These are phyloP conservation scores for Epicoccum nigrum DNA, from an alignment of 2,329 filamentous ascomycete genomes.

Conservation along the genomic window DNA sequence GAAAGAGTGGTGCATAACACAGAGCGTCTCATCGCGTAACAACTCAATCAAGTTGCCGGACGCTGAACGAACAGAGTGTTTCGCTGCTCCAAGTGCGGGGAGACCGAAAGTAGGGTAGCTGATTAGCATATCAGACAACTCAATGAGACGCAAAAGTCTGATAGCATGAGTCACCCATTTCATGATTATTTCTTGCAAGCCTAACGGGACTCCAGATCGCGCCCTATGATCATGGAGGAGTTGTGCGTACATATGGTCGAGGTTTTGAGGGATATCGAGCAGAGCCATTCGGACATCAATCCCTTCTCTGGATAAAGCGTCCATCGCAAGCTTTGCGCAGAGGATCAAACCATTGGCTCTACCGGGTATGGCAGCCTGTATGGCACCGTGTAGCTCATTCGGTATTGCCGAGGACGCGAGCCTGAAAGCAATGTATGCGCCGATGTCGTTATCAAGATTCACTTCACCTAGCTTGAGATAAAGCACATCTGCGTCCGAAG, in stretches of 20 bases:
- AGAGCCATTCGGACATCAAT: background rate
- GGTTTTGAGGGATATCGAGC: background rate
- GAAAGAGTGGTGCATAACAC: background rate
- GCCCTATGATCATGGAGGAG: background rate
- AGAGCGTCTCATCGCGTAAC: background rate
- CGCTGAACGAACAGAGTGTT: background rate
- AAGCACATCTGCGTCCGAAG: conserved; percentile 15
- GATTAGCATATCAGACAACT: background rate
- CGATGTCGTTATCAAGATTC: background rate
- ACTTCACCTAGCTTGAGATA: conserved; percentile 28
- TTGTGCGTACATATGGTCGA: background rate
- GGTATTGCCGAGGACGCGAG: background rate
- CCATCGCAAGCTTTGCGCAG: background rate
- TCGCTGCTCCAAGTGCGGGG: background rate
- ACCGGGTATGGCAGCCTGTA: background rate
- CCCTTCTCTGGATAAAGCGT: background rate
- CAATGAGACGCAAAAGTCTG: background rate
- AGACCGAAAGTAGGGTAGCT: too few species aligned
- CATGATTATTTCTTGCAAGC: background rate
- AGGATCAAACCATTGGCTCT: background rate
- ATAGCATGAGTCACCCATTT: background rate
- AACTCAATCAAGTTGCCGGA: background rate
- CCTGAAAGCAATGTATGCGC: background rate
- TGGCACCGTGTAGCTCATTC: background rate
- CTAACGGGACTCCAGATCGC: background rate